Evolutionary conservation across 441 rosid genomes (phyloP), one percentile per base, ranked within the genome.

Genomic region (Pelargonium australe): DNA sequence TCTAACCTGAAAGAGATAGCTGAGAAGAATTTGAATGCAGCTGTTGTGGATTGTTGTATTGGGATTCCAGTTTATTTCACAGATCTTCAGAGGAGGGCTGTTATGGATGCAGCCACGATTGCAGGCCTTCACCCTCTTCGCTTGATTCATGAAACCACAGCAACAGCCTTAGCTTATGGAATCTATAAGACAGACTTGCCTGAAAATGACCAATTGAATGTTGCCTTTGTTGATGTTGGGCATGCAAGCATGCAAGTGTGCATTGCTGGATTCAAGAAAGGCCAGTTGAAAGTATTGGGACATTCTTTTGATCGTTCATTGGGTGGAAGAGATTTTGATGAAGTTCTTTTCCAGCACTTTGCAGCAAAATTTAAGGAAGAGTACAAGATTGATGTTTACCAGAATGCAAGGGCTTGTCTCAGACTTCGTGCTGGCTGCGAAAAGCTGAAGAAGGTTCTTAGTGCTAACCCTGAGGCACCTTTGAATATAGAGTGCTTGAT

Each of bases 241-340:
- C 96, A 95, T 55, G 86, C 97, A 16, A 90, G 96, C 72, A 82
- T 91, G 95, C 99, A 95, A 80, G 97, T 89, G 16, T 95, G 96
- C 82, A 90, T 95, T 75, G 97, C 86, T 58, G 97, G 88, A 60
- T 90, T 88, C 71, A 90, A 85, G 70, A 91, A 87, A 68, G 97
- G 99, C 4, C 97, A 95, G 63, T 82, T 95, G 34, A 89, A 84
- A 79, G 68, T 95, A 60, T 73, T 91, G 80, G 84, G 89, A 60
- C 99, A 95, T 31, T 80, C 89, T 5, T 95, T 78, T 72, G 97
- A 95, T 70, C 86, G 83, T 6, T 84, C 90, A 3, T 71, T 95
- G 40, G 99, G 99, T 14, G 97, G 99, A 44, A 87, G 97, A 53
- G 99, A 95, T 75, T 91, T 95, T 65, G 99, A 95, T 76, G 99